These are phyloP conservation scores for Backusella psychrophila DNA, from an alignment of 192 early-diverging fungal species.

Conservation along the genomic window DNA sequence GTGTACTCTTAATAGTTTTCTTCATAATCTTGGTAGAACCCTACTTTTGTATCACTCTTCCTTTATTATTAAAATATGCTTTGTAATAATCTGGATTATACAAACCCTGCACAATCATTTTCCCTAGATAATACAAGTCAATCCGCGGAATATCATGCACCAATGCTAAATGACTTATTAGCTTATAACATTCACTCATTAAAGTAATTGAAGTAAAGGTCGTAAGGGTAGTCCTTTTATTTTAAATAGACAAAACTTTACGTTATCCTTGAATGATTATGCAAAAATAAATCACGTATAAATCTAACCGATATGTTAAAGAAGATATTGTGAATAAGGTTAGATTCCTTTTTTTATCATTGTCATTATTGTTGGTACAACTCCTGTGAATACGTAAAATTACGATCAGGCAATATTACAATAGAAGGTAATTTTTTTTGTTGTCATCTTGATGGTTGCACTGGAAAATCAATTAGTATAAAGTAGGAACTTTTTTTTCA, in stretches of 20 bases:
- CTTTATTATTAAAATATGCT: not conserved
- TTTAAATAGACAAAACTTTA: not conserved
- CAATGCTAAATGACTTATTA: not conserved
- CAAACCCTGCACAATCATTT: not conserved
- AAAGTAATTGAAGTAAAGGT: not conserved
- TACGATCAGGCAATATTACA: not conserved
- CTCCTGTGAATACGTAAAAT: not conserved
- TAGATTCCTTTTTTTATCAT: not conserved
- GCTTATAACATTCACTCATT: not conserved
- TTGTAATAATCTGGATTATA: not conserved
- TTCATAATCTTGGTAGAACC: not conserved
- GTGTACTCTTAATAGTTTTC: not conserved
- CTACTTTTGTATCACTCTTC: not conserved
- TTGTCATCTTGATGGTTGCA: not conserved
- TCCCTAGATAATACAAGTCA: not conserved
- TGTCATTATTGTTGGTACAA: not conserved
- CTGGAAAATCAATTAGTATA: not conserved
- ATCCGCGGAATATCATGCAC: not conserved
- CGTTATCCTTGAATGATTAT: not conserved
- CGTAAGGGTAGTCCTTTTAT: not conserved
- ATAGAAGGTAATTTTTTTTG: not conserved
- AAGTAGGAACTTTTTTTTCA: conserved; percentile 6
- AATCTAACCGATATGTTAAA: not conserved
- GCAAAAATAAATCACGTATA: not conserved
- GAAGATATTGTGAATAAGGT: not conserved